Percentiles rank a stretch among this genome's conserved stretches.
These are phyloP conservation scores for Rhododendron simsii DNA, from an alignment of 148 eudicot genomes.

Conservation along the genomic window DNA sequence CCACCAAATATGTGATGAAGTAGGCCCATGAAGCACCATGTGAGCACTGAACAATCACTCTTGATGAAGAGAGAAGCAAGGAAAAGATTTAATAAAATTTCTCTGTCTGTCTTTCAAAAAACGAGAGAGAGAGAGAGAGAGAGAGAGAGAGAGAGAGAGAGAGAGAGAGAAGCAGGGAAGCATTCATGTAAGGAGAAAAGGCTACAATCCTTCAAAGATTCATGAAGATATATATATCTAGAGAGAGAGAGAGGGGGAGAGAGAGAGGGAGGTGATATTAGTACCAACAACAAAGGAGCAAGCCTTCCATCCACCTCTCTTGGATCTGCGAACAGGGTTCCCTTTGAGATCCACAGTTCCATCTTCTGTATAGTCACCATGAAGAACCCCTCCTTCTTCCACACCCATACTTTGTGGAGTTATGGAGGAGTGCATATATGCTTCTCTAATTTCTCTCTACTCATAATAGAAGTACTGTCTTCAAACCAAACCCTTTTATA, in stretches of 20 bases:
- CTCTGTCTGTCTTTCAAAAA: too few species aligned
- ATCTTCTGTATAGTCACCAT: conserved; percentile 37
- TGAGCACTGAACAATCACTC: background rate
- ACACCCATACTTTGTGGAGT: background rate
- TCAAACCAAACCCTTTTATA: background rate
- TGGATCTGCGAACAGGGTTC: conserved; percentile 43
- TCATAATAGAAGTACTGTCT: too few species aligned
- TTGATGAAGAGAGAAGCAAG: too few species aligned
- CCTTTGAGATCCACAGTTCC: conserved; percentile 58
- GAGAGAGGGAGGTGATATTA: background rate
- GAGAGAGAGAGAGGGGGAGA: background rate
- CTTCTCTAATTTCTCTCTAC: too few species aligned
- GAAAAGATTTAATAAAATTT: too few species aligned
- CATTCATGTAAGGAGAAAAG: too few species aligned
- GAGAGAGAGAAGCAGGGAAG: too few species aligned
- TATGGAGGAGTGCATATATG: background rate
- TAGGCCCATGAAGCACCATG: too few species aligned
- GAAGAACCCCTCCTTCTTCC: conserved; percentile 26
- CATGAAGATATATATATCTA: background rate
- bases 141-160: too few species aligned
- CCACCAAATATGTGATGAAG: background rate
- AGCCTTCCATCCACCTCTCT: conserved; percentile 53
- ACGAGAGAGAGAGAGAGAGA: too few species aligned
- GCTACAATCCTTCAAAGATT: background rate
- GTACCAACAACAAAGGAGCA: conserved; percentile 51